A percentile compares a stretch with the other conserved stretches of the same genome.
phyloP scores from a whole-genome alignment of 1,139 yeast species.

The Protomyces lactucae-debilis region DNA sequence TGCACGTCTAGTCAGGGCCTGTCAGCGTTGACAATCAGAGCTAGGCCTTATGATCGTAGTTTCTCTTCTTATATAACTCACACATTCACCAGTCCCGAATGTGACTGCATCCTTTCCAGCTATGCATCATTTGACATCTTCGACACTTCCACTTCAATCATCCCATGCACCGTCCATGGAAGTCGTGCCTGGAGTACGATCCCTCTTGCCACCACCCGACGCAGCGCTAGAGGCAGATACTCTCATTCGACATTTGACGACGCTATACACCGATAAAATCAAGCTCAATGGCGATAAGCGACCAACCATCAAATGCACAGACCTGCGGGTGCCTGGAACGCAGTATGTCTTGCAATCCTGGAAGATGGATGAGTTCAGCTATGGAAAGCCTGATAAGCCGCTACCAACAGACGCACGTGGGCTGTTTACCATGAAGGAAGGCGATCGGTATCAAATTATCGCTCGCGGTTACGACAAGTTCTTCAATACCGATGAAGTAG shows the following conservation, averaged over 20 bases:
- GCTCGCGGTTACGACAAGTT: slow-evolving; percentile 93
- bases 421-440: slow-evolving; percentile 49
- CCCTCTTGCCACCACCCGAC: neutral
- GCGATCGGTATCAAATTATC: slow-evolving; percentile 46
- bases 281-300: slow-evolving; percentile 26
- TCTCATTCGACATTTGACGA: neutral
- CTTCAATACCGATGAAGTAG: slow-evolving; percentile 70
- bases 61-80: no score
- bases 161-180: neutral
- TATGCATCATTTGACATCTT: neutral
- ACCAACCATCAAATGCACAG: slow-evolving; percentile 20
- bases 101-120: neutral
- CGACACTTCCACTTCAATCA: neutral
- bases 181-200: neutral
- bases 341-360: slow-evolving; percentile 4
- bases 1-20: no score
- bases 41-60: no score
- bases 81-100: neutral
- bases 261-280: slow-evolving; percentile 3
- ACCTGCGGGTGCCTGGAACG: slow-evolving; percentile 1
- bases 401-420: slow-evolving; percentile 83
- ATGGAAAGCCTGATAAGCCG: slow-evolving; percentile 41
- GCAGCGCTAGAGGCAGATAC: neutral
- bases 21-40: no score
- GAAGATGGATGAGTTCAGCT: slow-evolving; percentile 24